Base-by-base conservation (phyloP, 2,329 filamentous ascomycete genomes). In the Sphaerostilbella broomeana region DNA sequence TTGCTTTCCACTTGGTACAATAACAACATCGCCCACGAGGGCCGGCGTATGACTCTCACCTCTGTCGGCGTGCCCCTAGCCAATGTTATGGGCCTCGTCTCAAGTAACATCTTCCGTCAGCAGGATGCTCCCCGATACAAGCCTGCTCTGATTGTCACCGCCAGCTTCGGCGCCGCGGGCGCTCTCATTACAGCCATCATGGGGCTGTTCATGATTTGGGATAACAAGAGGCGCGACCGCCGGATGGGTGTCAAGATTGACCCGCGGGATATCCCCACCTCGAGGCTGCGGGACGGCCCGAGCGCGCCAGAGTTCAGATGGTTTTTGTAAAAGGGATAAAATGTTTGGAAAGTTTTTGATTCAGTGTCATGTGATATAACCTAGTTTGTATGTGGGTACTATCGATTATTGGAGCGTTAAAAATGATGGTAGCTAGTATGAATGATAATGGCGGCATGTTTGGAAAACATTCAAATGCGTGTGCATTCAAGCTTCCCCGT, bases 1-100 rank as follows among this genome's bases (percentile, higher is more conserved):
- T 67, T 89, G 10, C 66, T 81, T 64, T 78, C 48, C 68, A 77
- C 41, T 19, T 66, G 56, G 80, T 88, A 87, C 63, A 89, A 86
- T 63, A 89, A 89, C 67, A 90, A 90, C 56, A 75, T 87, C 40
- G 83, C 84, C 1, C 75, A 89, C 51, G 85, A 89, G 59, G 80
- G 81, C 42, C 75, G 79, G 25, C 79, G 84, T 32, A 70, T 86
- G 5, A 69, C 80, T 1, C 65, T 87, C 11, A 88, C 84, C 0
- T 80, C 77, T 19, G 72, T 88, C 13, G 81, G 79, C 17, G 83
- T 89, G 1, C 84, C 84, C 0, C 57, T 86, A 8, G 84, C 84
- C 4, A 89, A 89, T 48, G 57, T 87, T 24, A 88, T 88, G 81
- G 82, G 82, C 9, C 65, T 86, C 2, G 79, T 86, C 0, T 70